phyloP scores from a whole-genome alignment of 768 basidiomycete genomes.

The Panaeolus cyanescens region DNA sequence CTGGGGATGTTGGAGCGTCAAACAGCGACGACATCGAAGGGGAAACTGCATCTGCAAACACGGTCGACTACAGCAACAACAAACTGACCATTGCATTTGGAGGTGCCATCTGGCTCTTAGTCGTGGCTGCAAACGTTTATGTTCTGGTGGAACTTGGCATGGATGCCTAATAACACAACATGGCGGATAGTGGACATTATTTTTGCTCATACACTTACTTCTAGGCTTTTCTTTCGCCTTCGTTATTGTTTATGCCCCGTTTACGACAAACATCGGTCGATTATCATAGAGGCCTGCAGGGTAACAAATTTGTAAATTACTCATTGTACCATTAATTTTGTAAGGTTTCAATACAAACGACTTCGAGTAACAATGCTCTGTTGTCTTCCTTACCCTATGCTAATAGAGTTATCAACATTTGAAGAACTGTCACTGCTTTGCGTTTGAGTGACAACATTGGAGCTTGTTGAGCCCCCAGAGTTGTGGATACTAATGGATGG shows the following conservation, averaged over 20 bases:
- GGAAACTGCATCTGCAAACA: slow-evolving; percentile 15
- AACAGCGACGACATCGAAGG: slow-evolving; percentile 13
- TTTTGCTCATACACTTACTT: too few relatives aligned
- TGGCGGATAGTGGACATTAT: too few relatives aligned
- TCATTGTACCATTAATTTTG: too few relatives aligned
- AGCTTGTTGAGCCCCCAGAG: background rate
- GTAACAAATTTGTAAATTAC: background rate
- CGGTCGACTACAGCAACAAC: slow-evolving; percentile 68
- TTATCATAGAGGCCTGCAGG: too few relatives aligned
- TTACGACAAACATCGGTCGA: too few relatives aligned
- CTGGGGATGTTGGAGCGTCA: slow-evolving; percentile 6
- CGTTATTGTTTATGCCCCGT: too few relatives aligned
- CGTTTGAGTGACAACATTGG: background rate
- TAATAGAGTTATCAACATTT: background rate
- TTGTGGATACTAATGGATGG: background rate
- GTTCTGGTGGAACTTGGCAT: slow-evolving; percentile 61
- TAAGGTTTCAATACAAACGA: too few relatives aligned
- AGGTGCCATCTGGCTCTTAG: slow-evolving; percentile 62
- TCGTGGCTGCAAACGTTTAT: slow-evolving; percentile 75
- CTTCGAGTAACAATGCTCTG: too few relatives aligned
- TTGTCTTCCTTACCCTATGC: background rate
- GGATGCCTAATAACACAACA: background rate
- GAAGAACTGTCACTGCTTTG: background rate
- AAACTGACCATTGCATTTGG: slow-evolving; percentile 52
- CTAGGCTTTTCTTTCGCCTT: too few relatives aligned